phyloP scores from a whole-genome alignment of 2,329 filamentous ascomycete species.

The Venturia pyrina region DNA sequence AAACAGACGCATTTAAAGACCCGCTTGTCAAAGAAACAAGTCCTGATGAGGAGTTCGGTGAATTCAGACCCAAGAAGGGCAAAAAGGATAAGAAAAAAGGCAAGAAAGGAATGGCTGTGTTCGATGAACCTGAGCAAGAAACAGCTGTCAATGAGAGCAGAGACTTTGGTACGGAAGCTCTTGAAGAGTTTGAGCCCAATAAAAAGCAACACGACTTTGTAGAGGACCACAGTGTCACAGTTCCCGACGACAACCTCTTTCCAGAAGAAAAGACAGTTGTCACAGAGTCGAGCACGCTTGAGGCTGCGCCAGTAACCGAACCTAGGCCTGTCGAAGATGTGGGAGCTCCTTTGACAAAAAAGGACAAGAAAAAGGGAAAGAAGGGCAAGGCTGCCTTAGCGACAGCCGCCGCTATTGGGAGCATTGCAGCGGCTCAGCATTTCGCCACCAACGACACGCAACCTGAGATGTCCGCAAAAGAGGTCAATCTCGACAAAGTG shows the following conservation, averaged over 20 bases:
- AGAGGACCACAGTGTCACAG: background rate
- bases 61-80: background rate
- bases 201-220: background rate
- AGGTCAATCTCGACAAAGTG: background rate
- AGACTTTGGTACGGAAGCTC: background rate
- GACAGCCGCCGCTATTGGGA: background rate
- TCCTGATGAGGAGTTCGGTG: constrained; percentile 7
- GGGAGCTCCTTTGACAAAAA: background rate
- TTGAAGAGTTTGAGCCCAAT: background rate
- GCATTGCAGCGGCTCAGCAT: background rate
- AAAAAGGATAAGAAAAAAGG: constrained; percentile 9
- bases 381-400: constrained; percentile 1
- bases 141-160: background rate
- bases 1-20: background rate
- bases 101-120: constrained; percentile 1
- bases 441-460: background rate
- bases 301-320: background rate
- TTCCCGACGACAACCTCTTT: background rate
- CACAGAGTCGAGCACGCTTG: background rate
- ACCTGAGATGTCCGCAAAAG: background rate
- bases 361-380: constrained; percentile 7
- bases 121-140: background rate
- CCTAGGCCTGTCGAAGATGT: background rate
- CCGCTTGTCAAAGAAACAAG: background rate
- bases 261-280: background rate